Evolutionary conservation across 495 filamentous ascomycete species (phyloP), one percentile per base, ranked within the genome.

Genomic region (Trichoderma erinaceum): DNA sequence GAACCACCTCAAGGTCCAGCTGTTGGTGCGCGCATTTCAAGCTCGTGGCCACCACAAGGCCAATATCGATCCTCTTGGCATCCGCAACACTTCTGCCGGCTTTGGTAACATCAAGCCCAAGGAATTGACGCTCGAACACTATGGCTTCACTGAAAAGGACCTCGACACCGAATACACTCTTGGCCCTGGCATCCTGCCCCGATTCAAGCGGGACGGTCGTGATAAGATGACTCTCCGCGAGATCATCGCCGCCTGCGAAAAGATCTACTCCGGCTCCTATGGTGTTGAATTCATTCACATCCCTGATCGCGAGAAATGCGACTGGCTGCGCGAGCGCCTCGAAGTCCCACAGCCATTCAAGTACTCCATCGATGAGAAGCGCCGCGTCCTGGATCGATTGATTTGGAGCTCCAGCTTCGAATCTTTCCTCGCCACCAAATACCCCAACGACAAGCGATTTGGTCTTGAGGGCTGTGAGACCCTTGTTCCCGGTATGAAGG

Each of bases 371-470:
- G 94, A 98, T 77, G 95, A 99, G 81, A 97, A 97, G 86, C 91
- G 95, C 70, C 86, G 95, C 70, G 97, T 99, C 70, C 85, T 99
- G 70, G 95, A 99, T 78, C 93, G 95, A 77, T 81, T 99, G 58
- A 99, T 99, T 78, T 99, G 95, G 95, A 92, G 90, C 77, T 93
- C 92, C 70, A 97, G 90, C 80, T 99, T 99, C 77, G 95, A 99
- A 79, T 79, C 85, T 64, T 99, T 99, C 86, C 80, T 96, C 69
- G 87, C 94, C 41, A 97, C 92, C 67, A 99, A 99, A 79, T 98
- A 96, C 82, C 96, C 96, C 74, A 99, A 99, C 80, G 95, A 99
- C 83, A 99, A 99, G 86, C 89, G 95, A 72, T 99, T 99, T 79
- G 95, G 95, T 80, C 86, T 99, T 21, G 95, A 99, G 80, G 95